Conservation (phyloP, 495 filamentous ascomycete species). For the Penicillium simplicissimum region DNA sequence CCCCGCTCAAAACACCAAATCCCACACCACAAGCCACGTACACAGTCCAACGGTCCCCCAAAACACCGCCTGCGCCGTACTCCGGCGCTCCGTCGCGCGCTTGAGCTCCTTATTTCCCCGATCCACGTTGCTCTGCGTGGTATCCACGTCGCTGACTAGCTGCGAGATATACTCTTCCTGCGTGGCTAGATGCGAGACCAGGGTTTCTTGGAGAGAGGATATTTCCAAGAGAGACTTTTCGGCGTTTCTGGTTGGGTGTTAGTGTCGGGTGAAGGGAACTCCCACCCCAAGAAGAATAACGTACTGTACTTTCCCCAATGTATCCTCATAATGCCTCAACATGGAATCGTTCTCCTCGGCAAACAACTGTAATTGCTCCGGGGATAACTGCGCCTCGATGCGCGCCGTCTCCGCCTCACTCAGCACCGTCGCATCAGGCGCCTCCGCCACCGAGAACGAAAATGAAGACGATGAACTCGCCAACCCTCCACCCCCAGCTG, state of each 20-base stretch:
- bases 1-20: slow-evolving; percentile 73
- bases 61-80: slow-evolving; percentile 86
- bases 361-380: slow-evolving; percentile 89
- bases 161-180: slow-evolving; percentile 88
- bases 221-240: slow-evolving; percentile 93
- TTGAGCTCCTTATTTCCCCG: slow-evolving; percentile 90
- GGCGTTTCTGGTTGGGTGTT: slow-evolving; percentile 60
- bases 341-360: slow-evolving; percentile 91
- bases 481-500: slow-evolving; percentile 2
- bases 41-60: slow-evolving; percentile 83
- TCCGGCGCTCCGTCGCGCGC: slow-evolving; percentile 74
- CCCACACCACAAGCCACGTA: slow-evolving; percentile 83
- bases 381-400: slow-evolving; percentile 64
- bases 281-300: no score
- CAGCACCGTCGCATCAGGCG: slow-evolving; percentile 28
- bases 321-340: slow-evolving; percentile 88
- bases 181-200: slow-evolving; percentile 78
- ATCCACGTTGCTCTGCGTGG: slow-evolving; percentile 81
- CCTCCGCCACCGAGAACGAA: background rate
- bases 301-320: slow-evolving; percentile 87
- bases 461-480: background rate
- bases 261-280: background rate
- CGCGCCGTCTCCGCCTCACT: slow-evolving; percentile 48
- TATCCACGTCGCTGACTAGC: slow-evolving; percentile 78
- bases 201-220: slow-evolving; percentile 83